Evolutionary conservation across 208 protist species (phyloP).

Genomic region (Strigomonas culicis): DNA sequence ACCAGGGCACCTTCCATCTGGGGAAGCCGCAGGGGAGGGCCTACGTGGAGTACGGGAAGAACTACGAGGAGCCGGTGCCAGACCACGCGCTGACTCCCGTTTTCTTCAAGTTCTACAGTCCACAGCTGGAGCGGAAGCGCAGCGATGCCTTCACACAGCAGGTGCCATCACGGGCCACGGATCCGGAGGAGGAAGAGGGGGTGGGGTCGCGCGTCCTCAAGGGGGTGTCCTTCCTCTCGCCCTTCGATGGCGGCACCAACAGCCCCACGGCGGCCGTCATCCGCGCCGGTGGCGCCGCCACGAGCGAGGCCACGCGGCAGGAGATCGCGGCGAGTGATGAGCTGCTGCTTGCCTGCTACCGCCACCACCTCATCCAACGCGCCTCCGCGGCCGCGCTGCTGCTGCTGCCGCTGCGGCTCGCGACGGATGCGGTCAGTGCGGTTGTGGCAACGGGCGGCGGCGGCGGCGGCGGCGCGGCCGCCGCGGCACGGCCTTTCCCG

Average conservation of each 20-base stretch:
- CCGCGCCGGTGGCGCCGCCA: not conserved
- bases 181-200: not conserved
- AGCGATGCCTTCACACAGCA: too few relatives aligned
- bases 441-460: slow-evolving; percentile 19
- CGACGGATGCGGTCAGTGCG: slow-evolving; percentile 24
- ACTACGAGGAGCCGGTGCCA: slow-evolving; percentile 18
- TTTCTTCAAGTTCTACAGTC: slow-evolving; percentile 5
- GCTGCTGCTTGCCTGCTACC: too few relatives aligned
- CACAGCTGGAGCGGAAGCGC: too few relatives aligned
- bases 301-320: not conserved
- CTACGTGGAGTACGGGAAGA: slow-evolving; percentile 28
- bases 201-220: slow-evolving; percentile 16
- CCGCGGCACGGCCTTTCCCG: not conserved
- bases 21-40: slow-evolving; percentile 43
- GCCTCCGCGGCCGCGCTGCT: not conserved
- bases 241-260: slow-evolving; percentile 39
- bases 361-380: too few relatives aligned
- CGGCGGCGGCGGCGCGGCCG: not conserved
- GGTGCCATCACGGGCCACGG: too few relatives aligned
- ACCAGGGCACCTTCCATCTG: slow-evolving; percentile 58
- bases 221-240: slow-evolving; percentile 66
- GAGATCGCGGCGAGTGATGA: not conserved
- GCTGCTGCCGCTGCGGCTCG: not conserved
- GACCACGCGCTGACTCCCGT: not conserved
- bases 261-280: not conserved